A percentile compares a stretch with the other conserved stretches of the same genome.
Conservation (phyloP, 2,329 filamentous ascomycete species). For the Orbilia blumenaviensis region DNA sequence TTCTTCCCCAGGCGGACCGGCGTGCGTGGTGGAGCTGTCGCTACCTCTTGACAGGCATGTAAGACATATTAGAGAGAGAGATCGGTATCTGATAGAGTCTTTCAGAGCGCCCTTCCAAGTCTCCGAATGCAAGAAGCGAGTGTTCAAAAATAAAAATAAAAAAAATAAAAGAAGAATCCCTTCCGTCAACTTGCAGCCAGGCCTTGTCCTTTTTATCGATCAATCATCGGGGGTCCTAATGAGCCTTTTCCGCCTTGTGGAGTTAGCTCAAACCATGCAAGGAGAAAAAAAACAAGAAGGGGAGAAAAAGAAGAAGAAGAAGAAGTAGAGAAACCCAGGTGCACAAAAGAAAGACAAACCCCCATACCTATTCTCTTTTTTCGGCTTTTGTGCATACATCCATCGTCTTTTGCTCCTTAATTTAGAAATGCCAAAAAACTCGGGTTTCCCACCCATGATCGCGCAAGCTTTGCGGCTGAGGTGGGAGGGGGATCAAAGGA, state of each 20-base stretch:
- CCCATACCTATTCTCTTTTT: no score
- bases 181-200: conserved; percentile 23
- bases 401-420: conserved; percentile 29
- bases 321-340: neutral
- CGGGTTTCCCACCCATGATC: neutral
- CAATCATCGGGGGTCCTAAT: conserved; percentile 9
- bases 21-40: conserved; percentile 18
- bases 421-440: no score
- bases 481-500: conserved; percentile 9
- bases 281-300: no score
- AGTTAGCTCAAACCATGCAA: conserved; percentile 16
- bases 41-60: conserved; percentile 17
- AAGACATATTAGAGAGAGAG: conserved; percentile 34
- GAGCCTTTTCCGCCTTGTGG: conserved; percentile 13
- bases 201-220: conserved; percentile 43
- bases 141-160: neutral
- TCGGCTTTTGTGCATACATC: no score
- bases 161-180: neutral
- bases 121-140: conserved; percentile 27
- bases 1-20: neutral
- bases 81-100: neutral
- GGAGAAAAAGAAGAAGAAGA: conserved; percentile 5
- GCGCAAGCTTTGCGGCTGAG: conserved; percentile 52
- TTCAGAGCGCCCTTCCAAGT: neutral
- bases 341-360: neutral